phyloP scores from a whole-genome alignment of 495 filamentous ascomycete genomes.

The Tuber aestivum region DNA sequence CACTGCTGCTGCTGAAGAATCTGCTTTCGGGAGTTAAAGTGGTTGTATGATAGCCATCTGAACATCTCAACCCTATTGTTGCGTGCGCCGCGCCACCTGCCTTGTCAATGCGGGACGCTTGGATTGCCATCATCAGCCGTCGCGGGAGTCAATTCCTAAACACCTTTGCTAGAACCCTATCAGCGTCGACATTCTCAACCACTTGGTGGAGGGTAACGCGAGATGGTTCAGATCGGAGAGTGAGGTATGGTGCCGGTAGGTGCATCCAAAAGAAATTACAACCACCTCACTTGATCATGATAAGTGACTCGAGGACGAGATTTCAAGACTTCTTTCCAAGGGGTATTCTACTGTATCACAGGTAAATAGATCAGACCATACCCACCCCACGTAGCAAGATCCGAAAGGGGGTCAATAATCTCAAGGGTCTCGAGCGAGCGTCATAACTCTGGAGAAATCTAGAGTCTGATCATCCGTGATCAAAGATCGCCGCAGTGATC shows the following conservation, averaged over 20 bases:
- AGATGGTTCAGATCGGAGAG: neutral
- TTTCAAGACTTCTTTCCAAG: neutral
- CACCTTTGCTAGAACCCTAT: neutral
- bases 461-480: neutral
- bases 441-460: neutral
- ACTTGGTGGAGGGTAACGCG: neutral
- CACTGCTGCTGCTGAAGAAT: neutral
- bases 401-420: neutral
- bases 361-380: neutral
- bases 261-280: neutral
- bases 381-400: neutral
- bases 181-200: neutral
- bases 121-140: neutral
- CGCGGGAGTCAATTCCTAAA: neutral
- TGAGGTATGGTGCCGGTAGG: neutral
- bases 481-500: neutral
- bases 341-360: neutral
- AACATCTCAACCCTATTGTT: neutral
- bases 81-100: neutral
- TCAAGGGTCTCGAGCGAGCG: neutral
- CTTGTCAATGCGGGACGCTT: neutral
- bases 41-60: neutral
- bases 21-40: neutral
- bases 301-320: neutral
- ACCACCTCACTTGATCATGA: neutral